Percentiles rank a stretch among this genome's conserved stretches.
Evolutionary conservation across 78 protist genomes (phyloP).

Genomic region (Dictyostelium brefeldianum): DNA sequence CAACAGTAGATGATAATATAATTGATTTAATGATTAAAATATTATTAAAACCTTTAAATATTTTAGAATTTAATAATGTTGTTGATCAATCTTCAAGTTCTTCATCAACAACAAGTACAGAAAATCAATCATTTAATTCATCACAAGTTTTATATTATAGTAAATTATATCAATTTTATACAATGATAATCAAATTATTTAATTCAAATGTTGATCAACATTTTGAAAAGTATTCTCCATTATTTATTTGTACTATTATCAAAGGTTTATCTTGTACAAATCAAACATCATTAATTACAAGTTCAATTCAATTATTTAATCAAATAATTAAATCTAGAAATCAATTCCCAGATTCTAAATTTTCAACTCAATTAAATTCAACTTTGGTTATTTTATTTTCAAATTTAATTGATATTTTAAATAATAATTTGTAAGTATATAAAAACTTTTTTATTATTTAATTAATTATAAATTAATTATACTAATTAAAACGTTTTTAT

Average conservation of each 20-base stretch:
- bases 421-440: not conserved
- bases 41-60: constrained; percentile 45
- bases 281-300: constrained; percentile 21
- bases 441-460: not conserved
- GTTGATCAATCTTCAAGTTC: not conserved
- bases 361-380: not conserved
- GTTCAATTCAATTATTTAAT: constrained; percentile 39
- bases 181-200: constrained; percentile 7
- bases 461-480: not conserved
- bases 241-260: constrained; percentile 18
- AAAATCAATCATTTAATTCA: not conserved
- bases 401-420: constrained; percentile 23
- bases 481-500: not conserved
- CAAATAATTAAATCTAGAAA: constrained; percentile 19
- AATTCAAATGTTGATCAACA: not conserved
- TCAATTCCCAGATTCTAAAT: not conserved
- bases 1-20: not conserved
- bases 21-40: constrained; percentile 32
- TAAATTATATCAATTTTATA: constrained; percentile 29
- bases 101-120: not conserved
- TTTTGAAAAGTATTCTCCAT: constrained; percentile 18
- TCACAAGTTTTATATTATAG: constrained; percentile 13
- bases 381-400: not conserved
- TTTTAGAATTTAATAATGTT: not conserved
- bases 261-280: constrained; percentile 25